Percentiles rank a stretch among this genome's conserved stretches.
phyloP scores from a whole-genome alignment of 2,329 filamentous ascomycete species.

The Fusarium protoensiforme region DNA sequence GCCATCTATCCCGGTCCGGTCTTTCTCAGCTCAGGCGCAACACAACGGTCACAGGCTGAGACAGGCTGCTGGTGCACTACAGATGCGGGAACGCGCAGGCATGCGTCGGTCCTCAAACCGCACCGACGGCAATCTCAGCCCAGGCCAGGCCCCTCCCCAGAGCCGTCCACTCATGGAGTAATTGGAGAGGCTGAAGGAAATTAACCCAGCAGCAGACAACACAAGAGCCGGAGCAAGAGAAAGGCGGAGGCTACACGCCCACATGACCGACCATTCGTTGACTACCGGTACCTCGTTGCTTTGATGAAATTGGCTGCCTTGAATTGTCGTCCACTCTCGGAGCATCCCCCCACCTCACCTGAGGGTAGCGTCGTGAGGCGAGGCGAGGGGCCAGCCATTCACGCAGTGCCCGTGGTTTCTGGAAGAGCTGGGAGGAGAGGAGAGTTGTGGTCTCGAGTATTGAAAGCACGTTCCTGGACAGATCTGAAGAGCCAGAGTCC shows the following conservation, averaged over 20 bases:
- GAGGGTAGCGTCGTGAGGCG: conserved; percentile 33
- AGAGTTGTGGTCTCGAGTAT: conserved; percentile 1
- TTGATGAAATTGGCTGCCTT: conserved; percentile 34
- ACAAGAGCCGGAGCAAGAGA: conserved; percentile 3
- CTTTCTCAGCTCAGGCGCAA: conserved; percentile 34
- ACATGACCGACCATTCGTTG: conserved; percentile 28
- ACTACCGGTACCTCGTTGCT: conserved; percentile 21
- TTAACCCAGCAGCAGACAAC: conserved; percentile 17
- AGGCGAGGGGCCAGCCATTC: not conserved
- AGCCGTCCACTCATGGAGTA: conserved; percentile 24
- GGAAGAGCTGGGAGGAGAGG: not conserved
- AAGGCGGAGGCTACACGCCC: conserved; percentile 6
- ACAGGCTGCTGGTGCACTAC: conserved; percentile 35
- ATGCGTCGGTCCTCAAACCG: conserved; percentile 40
- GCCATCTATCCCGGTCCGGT: conserved; percentile 18
- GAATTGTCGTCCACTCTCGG: conserved; percentile 17
- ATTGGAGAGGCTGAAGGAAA: conserved; percentile 34
- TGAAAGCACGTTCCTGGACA: not conserved
- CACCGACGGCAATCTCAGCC: conserved; percentile 45
- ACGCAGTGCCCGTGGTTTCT: not conserved
- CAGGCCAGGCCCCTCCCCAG: conserved; percentile 25
- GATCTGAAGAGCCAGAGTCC: not conserved
- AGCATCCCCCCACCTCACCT: conserved; percentile 36
- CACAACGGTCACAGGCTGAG: conserved; percentile 41
- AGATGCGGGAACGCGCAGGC: conserved; percentile 32